phyloP scores from a whole-genome alignment of 2,329 filamentous ascomycete species.

The Monilinia laxa region DNA sequence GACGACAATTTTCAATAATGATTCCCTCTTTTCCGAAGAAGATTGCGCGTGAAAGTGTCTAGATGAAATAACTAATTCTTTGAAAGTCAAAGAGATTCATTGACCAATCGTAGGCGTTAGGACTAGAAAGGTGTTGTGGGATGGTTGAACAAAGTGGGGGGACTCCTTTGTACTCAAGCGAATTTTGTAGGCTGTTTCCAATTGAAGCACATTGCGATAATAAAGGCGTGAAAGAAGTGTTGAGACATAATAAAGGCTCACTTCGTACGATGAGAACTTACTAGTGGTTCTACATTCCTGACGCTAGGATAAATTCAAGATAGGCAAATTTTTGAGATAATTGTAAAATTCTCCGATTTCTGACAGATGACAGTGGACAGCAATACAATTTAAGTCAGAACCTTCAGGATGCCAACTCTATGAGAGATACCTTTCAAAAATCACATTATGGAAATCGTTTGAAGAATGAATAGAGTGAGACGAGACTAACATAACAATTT shows the following conservation, averaged over 20 bases:
- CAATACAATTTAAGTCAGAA: too few species aligned
- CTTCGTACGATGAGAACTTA: not conserved
- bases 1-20: not conserved
- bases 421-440: not conserved
- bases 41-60: not conserved
- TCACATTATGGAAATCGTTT: not conserved
- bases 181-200: slow-evolving; percentile 15
- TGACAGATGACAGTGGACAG: not conserved
- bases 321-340: not conserved
- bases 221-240: not conserved
- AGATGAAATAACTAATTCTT: not conserved
- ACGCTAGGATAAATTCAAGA: not conserved
- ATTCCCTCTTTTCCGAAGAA: not conserved
- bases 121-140: not conserved
- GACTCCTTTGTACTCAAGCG: slow-evolving; percentile 10
- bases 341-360: not conserved
- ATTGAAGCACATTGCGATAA: not conserved
- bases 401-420: too few species aligned
- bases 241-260: not conserved
- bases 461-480: not conserved
- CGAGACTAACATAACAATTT: slow-evolving; percentile 1
- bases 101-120: not conserved
- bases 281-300: not conserved
- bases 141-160: not conserved
- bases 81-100: not conserved